Base-by-base conservation (phyloP, 2,329 filamentous ascomycete species). In the Fusarium concolor region DNA sequence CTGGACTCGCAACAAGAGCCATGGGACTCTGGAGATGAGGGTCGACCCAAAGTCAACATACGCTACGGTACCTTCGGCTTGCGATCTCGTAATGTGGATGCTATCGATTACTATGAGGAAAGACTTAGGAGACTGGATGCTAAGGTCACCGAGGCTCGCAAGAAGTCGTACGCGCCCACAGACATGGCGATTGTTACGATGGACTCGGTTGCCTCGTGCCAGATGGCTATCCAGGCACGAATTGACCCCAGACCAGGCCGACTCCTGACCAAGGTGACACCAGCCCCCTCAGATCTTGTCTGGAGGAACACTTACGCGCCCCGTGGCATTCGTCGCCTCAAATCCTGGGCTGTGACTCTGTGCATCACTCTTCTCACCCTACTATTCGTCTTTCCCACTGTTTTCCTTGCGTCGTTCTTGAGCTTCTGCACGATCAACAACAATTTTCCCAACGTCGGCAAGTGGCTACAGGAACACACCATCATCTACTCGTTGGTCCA, bases 171-270 rank as follows among this genome's bases (percentile, higher is more conserved):
- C 73, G 82, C 86, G 8, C 85, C 96, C 0, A 94, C 90, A 1
- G 91, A 95, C 47, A 86, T 96, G 62, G 96, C 96, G 2, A 97
- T 99, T 78, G 92, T 99, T 38, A 98, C 96, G 0, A 96, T 99
- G 93, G 93, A 97, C 80, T 96, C 93, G 5, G 96, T 97, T 49
- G 92, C 94, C 15, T 91, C 94, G 31, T 90, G 88, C 71, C 96
- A 99, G 81, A 97, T 98, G 94, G 93, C 94, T 24, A 93, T 97
- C 42, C 96, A 99, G 79, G 94, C 96, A 6, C 90, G 97, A 12
- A 89, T 99, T 53, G 95, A 98, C 75, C 94, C 96, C 5, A 90
- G 92, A 12, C 96, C 96, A 0, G 90, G 94, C 59, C 91, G 92
- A 62, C 85, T 99, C 8, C 83, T 97, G 54, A 94, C 95, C 10